Conservation (phyloP, 129 eudicot genomes). For the Ambrosia artemisiifolia region DNA sequence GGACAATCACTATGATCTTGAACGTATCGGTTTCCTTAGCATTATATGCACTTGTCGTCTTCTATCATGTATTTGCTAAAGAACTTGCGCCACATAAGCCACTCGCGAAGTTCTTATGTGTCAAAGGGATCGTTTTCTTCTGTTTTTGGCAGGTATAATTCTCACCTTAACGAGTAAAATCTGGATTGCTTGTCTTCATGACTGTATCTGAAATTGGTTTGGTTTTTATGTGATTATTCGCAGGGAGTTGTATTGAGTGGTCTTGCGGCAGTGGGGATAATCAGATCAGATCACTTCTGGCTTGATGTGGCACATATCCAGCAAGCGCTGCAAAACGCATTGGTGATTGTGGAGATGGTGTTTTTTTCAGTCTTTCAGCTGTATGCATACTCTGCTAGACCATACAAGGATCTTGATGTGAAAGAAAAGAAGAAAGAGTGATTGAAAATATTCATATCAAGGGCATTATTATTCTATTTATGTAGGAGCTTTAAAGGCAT, state of each 20-base stretch:
- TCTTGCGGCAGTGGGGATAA: slow-evolving; percentile 63
- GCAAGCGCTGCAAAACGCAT: slow-evolving; percentile 64
- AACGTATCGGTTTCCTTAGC: slow-evolving; percentile 92
- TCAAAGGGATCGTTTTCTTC: slow-evolving; percentile 95
- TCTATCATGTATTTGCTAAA: slow-evolving; percentile 91
- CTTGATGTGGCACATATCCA: slow-evolving; percentile 73
- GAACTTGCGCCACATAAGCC: slow-evolving; percentile 96
- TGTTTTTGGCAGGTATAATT: slow-evolving; percentile 90
- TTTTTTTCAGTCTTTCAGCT: slow-evolving; percentile 69
- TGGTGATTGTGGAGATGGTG: slow-evolving; percentile 90
- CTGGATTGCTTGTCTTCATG: neutral
- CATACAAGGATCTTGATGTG: slow-evolving; percentile 44
- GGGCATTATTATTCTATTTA: slow-evolving; percentile 13
- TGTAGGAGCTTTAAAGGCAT: slow-evolving; percentile 12
- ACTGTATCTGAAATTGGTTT: neutral
- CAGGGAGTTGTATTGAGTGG: slow-evolving; percentile 74
- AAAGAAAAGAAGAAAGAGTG: slow-evolving; percentile 74
- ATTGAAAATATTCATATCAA: neutral
- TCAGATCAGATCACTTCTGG: slow-evolving; percentile 76
- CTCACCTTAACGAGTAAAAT: neutral
- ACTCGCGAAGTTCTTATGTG: slow-evolving; percentile 84
- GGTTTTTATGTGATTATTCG: slow-evolving; percentile 14
- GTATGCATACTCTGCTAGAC: slow-evolving; percentile 82
- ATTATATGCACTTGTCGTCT: slow-evolving; percentile 74
- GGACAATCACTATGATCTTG: slow-evolving; percentile 85